Evolutionary conservation across 1,284 basidiomycete species (phyloP).

Genomic region (Austropuccinia psidii): DNA sequence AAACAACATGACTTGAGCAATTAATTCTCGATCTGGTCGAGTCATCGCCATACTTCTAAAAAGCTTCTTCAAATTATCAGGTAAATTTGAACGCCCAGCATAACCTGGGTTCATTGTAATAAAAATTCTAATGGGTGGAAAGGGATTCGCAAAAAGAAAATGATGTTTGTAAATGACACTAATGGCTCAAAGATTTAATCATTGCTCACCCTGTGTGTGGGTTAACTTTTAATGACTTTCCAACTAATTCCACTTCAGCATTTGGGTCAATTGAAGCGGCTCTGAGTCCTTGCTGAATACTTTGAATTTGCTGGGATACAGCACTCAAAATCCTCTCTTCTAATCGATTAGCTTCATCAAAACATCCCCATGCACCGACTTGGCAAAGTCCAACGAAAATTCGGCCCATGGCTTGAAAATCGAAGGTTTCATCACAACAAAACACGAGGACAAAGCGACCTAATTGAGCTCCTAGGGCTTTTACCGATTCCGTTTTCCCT

Average conservation of each 20-base stretch:
- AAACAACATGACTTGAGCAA: slow-evolving; percentile 98
- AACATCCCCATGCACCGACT: slow-evolving; percentile 98
- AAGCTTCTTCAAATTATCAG: slow-evolving; percentile 86
- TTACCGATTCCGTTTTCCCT: slow-evolving; percentile 99
- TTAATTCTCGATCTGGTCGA: slow-evolving; percentile 91
- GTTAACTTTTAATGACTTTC: slow-evolving; percentile 85
- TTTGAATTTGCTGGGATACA: slow-evolving; percentile 98
- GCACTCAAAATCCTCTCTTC: slow-evolving; percentile 97
- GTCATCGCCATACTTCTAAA: slow-evolving; percentile 99
- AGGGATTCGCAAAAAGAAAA: slow-evolving; percentile 13
- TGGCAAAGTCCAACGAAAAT: slow-evolving; percentile 98
- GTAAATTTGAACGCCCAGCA: slow-evolving; percentile 91
- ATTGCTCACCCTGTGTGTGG: slow-evolving; percentile 68
- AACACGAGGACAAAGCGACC: slow-evolving; percentile 97
- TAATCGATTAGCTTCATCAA: slow-evolving; percentile 78
- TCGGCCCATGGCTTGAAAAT: slow-evolving; percentile 99
- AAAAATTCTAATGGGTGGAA: slow-evolving; percentile 80
- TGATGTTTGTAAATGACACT: slow-evolving; percentile 3
- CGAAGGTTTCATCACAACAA: slow-evolving; percentile 99
- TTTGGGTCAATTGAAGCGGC: slow-evolving; percentile 70
- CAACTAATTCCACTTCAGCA: slow-evolving; percentile 89
- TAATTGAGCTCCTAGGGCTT: slow-evolving; percentile 93
- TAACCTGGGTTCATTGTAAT: slow-evolving; percentile 97
- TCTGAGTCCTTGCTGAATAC: slow-evolving; percentile 89
- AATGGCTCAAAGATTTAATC: slow-evolving; percentile 20